Percentiles rank a stretch among this genome's conserved stretches.
Conservation (phyloP, 75 land plant genomes). For the Picea sitchensis region DNA sequence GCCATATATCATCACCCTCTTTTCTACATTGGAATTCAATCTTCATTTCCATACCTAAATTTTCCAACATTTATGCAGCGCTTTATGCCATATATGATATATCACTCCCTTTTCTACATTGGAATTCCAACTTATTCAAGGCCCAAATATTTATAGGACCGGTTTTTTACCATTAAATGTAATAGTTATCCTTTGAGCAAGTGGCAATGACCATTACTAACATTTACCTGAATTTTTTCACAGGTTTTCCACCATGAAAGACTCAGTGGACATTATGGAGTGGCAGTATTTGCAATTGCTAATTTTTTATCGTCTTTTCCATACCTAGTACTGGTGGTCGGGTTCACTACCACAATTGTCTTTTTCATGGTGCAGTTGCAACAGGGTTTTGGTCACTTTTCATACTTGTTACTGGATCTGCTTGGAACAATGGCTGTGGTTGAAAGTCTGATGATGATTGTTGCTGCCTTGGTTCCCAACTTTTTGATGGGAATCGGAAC, state of each 20-base stretch:
- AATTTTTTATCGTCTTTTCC: constrained; percentile 69
- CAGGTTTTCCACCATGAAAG: constrained; percentile 39
- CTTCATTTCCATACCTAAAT: too few relatives aligned
- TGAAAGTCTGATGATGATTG: constrained; percentile 84
- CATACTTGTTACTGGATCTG: constrained; percentile 42
- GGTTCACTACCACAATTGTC: constrained; percentile 33
- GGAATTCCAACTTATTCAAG: too few relatives aligned
- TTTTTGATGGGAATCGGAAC: constrained; percentile 74
- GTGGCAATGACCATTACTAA: too few relatives aligned
- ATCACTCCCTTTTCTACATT: too few relatives aligned
- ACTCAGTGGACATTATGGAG: constrained; percentile 54
- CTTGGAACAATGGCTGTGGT: constrained; percentile 53
- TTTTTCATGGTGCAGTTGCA: constrained; percentile 59
- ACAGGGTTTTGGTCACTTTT: constrained; percentile 34
- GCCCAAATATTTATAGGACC: too few relatives aligned
- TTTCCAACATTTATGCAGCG: too few relatives aligned
- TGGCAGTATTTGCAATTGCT: constrained; percentile 53
- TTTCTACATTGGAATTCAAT: too few relatives aligned
- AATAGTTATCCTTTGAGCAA: too few relatives aligned
- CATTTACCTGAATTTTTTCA: background rate
- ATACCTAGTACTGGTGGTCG: constrained; percentile 44
- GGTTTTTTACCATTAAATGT: too few relatives aligned
- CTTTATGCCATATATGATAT: too few relatives aligned
- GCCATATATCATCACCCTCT: too few relatives aligned
- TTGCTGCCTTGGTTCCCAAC: constrained; percentile 82